phyloP scores from a whole-genome alignment of 2,329 filamentous ascomycete species.

The Trichoderma aggressivum region DNA sequence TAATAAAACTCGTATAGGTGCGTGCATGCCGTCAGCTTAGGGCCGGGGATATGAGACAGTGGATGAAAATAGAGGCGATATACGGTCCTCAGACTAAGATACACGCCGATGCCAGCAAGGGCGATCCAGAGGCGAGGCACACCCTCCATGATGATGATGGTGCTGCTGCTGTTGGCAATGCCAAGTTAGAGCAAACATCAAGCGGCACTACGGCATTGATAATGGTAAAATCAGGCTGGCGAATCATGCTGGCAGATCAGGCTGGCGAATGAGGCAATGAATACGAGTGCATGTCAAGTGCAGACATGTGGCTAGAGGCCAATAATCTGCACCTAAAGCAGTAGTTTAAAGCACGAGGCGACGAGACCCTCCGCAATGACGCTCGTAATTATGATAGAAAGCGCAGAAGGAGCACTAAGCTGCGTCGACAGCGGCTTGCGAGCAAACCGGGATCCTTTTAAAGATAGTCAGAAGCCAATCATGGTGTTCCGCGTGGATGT shows the following conservation, averaged over 20 bases:
- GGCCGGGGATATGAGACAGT: slow-evolving; percentile 31
- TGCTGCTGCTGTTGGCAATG: background rate
- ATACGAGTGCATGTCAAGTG: background rate
- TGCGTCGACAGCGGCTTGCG: background rate
- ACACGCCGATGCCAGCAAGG: background rate
- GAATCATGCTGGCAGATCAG: no score
- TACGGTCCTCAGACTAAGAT: slow-evolving; percentile 18
- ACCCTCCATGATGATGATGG: background rate
- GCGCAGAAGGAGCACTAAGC: background rate
- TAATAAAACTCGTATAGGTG: slow-evolving; percentile 31
- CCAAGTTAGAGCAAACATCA: background rate
- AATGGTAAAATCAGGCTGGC: background rate
- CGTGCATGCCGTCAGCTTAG: slow-evolving; percentile 28
- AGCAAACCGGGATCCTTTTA: background rate
- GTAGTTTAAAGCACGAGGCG: background rate
- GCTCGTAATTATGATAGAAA: background rate
- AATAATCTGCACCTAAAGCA: background rate
- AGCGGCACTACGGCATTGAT: background rate
- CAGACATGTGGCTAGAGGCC: background rate
- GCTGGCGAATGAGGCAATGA: background rate
- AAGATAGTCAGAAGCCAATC: no score
- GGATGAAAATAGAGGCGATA: slow-evolving; percentile 33
- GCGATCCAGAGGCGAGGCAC: background rate
- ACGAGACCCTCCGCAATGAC: background rate
- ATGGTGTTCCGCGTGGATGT: background rate